A percentile compares a stretch with the other conserved stretches of the same genome.
Evolutionary conservation across 331 rosid genomes (phyloP).

Genomic region (Saraca asoca): DNA sequence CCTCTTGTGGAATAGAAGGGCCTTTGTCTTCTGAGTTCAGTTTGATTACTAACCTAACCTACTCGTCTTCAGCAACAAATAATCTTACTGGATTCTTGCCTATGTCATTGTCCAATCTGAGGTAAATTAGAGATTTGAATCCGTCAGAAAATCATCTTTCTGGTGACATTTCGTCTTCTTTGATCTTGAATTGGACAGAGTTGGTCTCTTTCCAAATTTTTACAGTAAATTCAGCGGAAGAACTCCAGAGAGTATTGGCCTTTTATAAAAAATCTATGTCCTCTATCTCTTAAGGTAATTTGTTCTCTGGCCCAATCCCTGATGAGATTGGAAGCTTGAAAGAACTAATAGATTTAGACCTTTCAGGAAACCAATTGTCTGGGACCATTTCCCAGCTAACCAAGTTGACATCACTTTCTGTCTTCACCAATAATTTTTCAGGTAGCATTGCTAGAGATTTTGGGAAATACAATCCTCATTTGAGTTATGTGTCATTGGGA

Average conservation of each 20-base stretch:
- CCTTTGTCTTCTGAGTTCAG: slow-evolving; percentile 46
- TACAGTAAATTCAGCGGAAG: slow-evolving; percentile 34
- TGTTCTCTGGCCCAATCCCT: slow-evolving; percentile 38
- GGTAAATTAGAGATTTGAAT: slow-evolving; percentile 11
- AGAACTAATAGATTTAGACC: slow-evolving; percentile 22
- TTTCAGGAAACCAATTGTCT: slow-evolving; percentile 43
- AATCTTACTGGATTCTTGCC: slow-evolving; percentile 38
- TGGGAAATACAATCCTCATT: slow-evolving; percentile 25
- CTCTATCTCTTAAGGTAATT: slow-evolving; percentile 30
- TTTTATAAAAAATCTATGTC: slow-evolving; percentile 14
- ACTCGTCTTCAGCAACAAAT: slow-evolving; percentile 39
- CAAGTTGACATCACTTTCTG: not conserved
- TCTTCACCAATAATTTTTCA: slow-evolving; percentile 17
- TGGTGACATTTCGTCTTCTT: slow-evolving; percentile 36
- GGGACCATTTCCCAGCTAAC: slow-evolving; percentile 27
- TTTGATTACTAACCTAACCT: slow-evolving; percentile 37
- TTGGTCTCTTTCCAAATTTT: slow-evolving; percentile 42
- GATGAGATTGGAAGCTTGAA: slow-evolving; percentile 38
- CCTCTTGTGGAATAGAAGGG: too few species aligned
- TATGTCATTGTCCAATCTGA: slow-evolving; percentile 36
- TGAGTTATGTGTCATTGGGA: not conserved
- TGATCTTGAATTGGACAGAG: slow-evolving; percentile 41
- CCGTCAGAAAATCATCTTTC: slow-evolving; percentile 32
- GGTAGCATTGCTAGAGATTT: slow-evolving; percentile 27
- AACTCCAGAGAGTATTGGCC: slow-evolving; percentile 44